Evolutionary conservation across 2,329 filamentous ascomycete species (phyloP).

Genomic region (Xylaria sp.): DNA sequence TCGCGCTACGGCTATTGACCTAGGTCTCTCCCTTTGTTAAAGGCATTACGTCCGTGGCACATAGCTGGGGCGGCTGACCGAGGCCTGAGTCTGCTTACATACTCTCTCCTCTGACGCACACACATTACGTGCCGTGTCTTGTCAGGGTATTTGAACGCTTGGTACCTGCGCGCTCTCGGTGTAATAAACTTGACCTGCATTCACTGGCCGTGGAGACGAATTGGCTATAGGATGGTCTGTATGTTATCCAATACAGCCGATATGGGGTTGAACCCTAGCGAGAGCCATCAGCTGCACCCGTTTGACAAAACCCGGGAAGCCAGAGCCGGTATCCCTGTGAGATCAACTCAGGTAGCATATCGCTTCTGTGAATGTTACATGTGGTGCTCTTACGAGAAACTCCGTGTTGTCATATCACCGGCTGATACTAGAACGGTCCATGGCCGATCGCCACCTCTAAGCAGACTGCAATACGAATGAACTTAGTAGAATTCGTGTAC

Average conservation of each 20-base stretch:
- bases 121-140: conserved; percentile 29
- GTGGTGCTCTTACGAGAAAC: neutral
- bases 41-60: conserved; percentile 12
- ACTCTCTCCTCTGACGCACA: conserved; percentile 6
- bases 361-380: conserved; percentile 3
- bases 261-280: conserved; percentile 30
- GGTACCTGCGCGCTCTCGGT: conserved; percentile 40
- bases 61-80: conserved; percentile 3
- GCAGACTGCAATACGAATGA: neutral
- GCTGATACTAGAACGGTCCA: conserved; percentile 17
- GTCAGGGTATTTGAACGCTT: conserved; percentile 28
- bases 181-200: conserved; percentile 43
- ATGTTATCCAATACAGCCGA: conserved; percentile 45
- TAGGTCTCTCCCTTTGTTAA: neutral
- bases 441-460: conserved; percentile 11
- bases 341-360: conserved; percentile 9
- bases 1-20: neutral
- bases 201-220: conserved; percentile 31
- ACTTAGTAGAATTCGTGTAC: neutral
- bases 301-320: conserved; percentile 28
- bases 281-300: conserved; percentile 20
- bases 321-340: conserved; percentile 25
- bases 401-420: conserved; percentile 27
- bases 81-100: conserved; percentile 20
- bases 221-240: conserved; percentile 39